Base-by-base conservation (phyloP, 108 stramenopile genomes). In the Aureococcus anophagefferens region DNA sequence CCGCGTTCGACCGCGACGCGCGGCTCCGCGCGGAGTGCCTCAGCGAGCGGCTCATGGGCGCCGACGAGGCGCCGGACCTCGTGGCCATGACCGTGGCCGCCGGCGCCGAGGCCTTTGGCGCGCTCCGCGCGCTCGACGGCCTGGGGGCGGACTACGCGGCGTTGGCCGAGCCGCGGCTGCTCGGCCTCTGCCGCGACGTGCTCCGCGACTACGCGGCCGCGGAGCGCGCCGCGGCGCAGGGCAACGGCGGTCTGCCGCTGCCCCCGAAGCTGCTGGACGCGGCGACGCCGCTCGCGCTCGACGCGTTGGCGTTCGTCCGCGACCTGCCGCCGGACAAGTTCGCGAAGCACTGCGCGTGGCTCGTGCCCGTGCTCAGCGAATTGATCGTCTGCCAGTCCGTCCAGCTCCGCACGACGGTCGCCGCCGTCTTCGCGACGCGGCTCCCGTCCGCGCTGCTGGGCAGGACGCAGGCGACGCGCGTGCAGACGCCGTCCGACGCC, bases 1-100 rank as follows among this genome's bases (percentile, higher is more conserved):
- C 0, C 46, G 30, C 30, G 30, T 78, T 78, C 77, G 73, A 78
- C 64, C 36, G 18, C 30, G 73, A 78, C 59, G n/a, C 46, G 9
- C 16, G 11, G 31, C 21, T 78, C 28, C 77, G 77, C 21, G 5
- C 14, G 35, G 74, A 40, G 5, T 16, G 14, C 25, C 40, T 44
- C 40, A 44, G 9, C 9, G 17, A 18, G 51, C 4, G 25, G 25
- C 21, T 25, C 51, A 25, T 59, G 14, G 51, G 51, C 51, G 51
- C 21, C 51, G 51, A 59, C 51, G 7, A 40, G 7, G 51, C 51
- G 17, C 40, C 40, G 9, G 51, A 59, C 25, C 51, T 59, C 17
- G 51, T 59, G 3, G 51, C 51, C 25, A 3, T 9, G 51, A 16
- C 0, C 17, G 51, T 59, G 21, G 17, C 21, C 21, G 51, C 21